Percentiles rank a stretch among this genome's conserved stretches.
phyloP scores from a whole-genome alignment of 1,284 basidiomycete species.

The Neonothopanus nambi region DNA sequence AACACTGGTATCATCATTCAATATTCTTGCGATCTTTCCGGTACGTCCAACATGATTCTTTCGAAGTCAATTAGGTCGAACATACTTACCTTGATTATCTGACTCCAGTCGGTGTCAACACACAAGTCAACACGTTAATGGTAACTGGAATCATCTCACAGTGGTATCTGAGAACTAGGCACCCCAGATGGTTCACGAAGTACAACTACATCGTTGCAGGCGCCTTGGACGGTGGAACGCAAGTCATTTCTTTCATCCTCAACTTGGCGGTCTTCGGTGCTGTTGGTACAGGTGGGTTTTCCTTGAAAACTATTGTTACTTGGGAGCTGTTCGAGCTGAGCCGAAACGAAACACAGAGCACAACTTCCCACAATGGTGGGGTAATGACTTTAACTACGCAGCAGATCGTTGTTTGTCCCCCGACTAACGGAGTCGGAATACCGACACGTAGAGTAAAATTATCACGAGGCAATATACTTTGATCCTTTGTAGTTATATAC shows the following conservation, averaged over 20 bases:
- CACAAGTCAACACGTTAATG: constrained; percentile 14
- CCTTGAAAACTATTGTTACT: background rate
- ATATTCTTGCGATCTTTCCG: constrained; percentile 10
- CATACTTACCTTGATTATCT: background rate
- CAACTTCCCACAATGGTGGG: constrained; percentile 19
- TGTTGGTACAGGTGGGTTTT: constrained; percentile 10
- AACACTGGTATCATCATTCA: constrained; percentile 21
- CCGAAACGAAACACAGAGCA: background rate
- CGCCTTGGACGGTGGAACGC: constrained; percentile 21
- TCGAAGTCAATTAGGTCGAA: background rate
- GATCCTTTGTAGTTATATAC: too few species aligned
- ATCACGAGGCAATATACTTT: too few species aligned
- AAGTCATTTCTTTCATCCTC: constrained; percentile 21
- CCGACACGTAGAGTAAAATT: too few species aligned
- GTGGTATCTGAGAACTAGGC: constrained; percentile 14
- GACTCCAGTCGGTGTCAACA: constrained; percentile 18
- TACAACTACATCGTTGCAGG: constrained; percentile 21
- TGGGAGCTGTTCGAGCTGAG: background rate
- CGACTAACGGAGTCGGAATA: too few species aligned
- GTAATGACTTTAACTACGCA: constrained; percentile 10
- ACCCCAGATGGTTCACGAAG: constrained; percentile 22
- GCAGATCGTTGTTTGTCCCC: background rate
- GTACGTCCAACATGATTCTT: background rate
- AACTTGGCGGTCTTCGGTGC: constrained; percentile 21
- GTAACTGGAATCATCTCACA: constrained; percentile 16